phyloP scores from a whole-genome alignment of 2,329 filamentous ascomycete species.

The Scedosporium aurantiacum region DNA sequence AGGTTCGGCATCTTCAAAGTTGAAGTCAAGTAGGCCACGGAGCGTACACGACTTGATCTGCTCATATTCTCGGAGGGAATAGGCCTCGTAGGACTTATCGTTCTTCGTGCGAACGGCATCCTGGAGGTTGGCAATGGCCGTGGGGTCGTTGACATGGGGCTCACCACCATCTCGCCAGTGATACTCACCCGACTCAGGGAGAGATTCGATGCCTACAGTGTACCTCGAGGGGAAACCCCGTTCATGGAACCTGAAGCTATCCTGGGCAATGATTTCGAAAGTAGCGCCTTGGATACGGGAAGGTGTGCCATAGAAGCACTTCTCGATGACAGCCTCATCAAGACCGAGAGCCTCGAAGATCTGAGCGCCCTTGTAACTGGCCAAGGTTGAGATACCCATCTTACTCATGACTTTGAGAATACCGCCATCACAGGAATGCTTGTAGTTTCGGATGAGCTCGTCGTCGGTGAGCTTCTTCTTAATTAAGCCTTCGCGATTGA shows the following conservation, averaged over 20 bases:
- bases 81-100: constrained; percentile 96
- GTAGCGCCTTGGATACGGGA: constrained; percentile 91
- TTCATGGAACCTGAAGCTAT: constrained; percentile 91
- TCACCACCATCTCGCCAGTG: constrained; percentile 97
- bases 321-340: constrained; percentile 82
- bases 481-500: constrained; percentile 86
- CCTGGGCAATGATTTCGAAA: constrained; percentile 85
- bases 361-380: constrained; percentile 95
- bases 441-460: constrained; percentile 86
- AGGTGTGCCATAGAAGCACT: constrained; percentile 89
- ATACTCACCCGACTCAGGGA: constrained; percentile 90
- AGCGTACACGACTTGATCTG: constrained; percentile 95
- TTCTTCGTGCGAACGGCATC: constrained; percentile 95
- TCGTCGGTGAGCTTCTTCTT: constrained; percentile 79
- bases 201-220: constrained; percentile 65
- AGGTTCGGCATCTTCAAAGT: constrained; percentile 74
- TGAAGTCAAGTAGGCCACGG: constrained; percentile 88
- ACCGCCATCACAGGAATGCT: constrained; percentile 89
- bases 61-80: constrained; percentile 86
- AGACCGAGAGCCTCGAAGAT: constrained; percentile 95
- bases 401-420: constrained; percentile 99
- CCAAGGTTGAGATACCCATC: constrained; percentile 96
- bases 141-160: constrained; percentile 88
- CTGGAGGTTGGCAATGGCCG: constrained; percentile 91
- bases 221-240: constrained; percentile 76